Conservation (phyloP, 306 rosid genomes). For the Canavalia ensiformis region DNA sequence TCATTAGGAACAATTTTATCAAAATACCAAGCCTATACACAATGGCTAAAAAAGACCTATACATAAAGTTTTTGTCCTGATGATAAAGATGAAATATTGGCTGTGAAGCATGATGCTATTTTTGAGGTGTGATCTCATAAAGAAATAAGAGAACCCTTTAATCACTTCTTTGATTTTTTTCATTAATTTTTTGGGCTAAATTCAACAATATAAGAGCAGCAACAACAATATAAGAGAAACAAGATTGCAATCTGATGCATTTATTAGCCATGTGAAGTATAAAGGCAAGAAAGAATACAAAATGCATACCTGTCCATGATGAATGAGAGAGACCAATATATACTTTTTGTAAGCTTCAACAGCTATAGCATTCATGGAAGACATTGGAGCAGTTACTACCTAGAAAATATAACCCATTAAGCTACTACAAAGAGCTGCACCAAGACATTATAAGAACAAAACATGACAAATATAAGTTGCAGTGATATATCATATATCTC, state of each 20-base stretch:
- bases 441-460: conserved; percentile 37
- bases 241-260: conserved; percentile 7
- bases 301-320: conserved; percentile 77
- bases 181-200: no score
- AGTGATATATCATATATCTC: neutral
- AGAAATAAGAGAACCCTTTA: no score
- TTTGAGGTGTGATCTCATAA: no score
- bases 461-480: conserved; percentile 27
- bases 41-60: neutral
- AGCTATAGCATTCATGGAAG: conserved; percentile 76
- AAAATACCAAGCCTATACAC: neutral
- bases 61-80: neutral
- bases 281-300: conserved; percentile 38
- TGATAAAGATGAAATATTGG: neutral
- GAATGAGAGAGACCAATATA: conserved; percentile 88
- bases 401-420: conserved; percentile 52
- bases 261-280: conserved; percentile 15
- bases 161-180: no score
- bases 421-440: conserved; percentile 27
- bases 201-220: no score
- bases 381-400: conserved; percentile 98
- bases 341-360: conserved; percentile 96
- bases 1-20: conserved; percentile 20
- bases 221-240: neutral
- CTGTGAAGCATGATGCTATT: neutral